A percentile compares a stretch with the other conserved stretches of the same genome.
Evolutionary conservation across 169 alveolate genomes (phyloP).

Genomic region (Nephromyces sp.): DNA sequence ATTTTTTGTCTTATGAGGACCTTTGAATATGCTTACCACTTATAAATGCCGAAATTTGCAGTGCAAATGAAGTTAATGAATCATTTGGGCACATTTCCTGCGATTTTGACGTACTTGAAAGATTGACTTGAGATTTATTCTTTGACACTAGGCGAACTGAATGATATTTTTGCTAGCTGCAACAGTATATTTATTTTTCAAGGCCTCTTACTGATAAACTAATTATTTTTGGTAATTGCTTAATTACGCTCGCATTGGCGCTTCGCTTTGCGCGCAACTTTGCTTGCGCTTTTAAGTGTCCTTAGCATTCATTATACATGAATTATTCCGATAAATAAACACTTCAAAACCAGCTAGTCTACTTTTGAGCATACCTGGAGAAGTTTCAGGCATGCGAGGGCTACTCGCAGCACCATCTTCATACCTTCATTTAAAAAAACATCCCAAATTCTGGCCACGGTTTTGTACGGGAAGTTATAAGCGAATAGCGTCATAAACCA

Average conservation of each 20-base stretch:
- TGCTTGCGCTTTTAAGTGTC: no score
- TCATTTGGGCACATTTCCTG: no score
- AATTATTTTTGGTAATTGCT: not conserved
- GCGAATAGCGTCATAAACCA: slow-evolving; percentile 87
- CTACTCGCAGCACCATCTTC: slow-evolving; percentile 69
- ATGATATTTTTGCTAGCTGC: no score
- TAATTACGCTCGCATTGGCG: no score
- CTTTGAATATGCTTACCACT: no score
- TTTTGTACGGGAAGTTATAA: slow-evolving; percentile 54
- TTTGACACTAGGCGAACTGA: no score
- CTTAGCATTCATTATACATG: not conserved
- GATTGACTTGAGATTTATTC: no score
- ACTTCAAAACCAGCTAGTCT: not conserved
- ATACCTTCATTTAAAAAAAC: slow-evolving; percentile 70
- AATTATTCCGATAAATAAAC: not conserved
- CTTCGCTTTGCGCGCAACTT: no score
- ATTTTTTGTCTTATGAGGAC: no score
- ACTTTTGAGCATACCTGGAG: slow-evolving; percentile 44
- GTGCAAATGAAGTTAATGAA: no score
- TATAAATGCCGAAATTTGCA: no score
- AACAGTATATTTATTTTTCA: not conserved
- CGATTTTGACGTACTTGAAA: no score
- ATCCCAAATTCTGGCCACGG: slow-evolving; percentile 76
- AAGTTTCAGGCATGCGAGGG: slow-evolving; percentile 68
- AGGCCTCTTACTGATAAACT: not conserved